Conservation (phyloP, 1,139 yeast genomes). For the Yamadazyma kanchanaburiensis region DNA sequence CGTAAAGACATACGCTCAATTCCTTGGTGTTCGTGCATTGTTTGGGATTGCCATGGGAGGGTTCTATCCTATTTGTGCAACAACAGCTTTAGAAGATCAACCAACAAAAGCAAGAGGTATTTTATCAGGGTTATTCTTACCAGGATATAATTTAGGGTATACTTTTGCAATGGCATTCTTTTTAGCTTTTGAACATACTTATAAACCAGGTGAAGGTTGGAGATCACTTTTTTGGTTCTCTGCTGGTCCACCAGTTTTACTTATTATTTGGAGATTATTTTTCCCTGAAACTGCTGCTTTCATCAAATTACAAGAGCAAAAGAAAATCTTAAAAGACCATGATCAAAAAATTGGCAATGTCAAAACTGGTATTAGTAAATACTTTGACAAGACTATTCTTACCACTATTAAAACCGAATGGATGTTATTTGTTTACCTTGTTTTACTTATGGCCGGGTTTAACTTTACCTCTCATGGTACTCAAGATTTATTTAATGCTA, state of each 20-base stretch:
- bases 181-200: constrained; percentile 58
- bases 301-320: constrained; percentile 15
- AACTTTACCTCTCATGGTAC: constrained; percentile 56
- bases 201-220: constrained; percentile 54
- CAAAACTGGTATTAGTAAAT: constrained; percentile 6
- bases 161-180: constrained; percentile 34
- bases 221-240: constrained; percentile 79
- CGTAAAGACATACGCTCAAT: constrained; percentile 58
- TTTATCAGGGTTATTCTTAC: constrained; percentile 35
- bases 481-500: constrained; percentile 52
- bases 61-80: constrained; percentile 28
- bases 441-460: constrained; percentile 45
- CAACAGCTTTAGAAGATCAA: constrained; percentile 34
- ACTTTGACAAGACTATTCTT: constrained; percentile 14
- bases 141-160: constrained; percentile 39
- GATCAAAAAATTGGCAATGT: constrained; percentile 1
- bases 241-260: constrained; percentile 49
- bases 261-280: constrained; percentile 29
- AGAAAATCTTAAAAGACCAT: constrained; percentile 10
- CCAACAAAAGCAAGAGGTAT: constrained; percentile 33
- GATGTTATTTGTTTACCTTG: constrained; percentile 42
- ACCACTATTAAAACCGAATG: constrained; percentile 34
- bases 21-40: constrained; percentile 55
- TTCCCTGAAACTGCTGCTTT: constrained; percentile 33
- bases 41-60: constrained; percentile 43